These are phyloP conservation scores for Thraustotheca clavata DNA, from an alignment of 352 stramenopile genomes.

Conservation along the genomic window DNA sequence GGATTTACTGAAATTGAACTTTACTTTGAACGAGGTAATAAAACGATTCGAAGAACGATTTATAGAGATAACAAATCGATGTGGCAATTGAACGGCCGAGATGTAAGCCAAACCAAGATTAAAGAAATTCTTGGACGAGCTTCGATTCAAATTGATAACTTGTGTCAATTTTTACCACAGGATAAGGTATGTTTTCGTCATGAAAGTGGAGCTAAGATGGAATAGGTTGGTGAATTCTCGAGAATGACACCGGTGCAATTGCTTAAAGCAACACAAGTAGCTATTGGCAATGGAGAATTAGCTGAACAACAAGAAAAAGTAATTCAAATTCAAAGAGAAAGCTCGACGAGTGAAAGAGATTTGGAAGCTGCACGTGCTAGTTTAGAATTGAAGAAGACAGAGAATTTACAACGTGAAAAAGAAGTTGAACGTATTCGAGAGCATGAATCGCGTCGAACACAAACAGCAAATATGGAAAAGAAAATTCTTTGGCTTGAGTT, in stretches of 20 bases:
- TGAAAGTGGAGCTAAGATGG: neutral
- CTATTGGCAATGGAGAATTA: constrained; percentile 66
- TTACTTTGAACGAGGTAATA: constrained; percentile 61
- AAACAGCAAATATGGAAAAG: constrained; percentile 81
- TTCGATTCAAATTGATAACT: constrained; percentile 97
- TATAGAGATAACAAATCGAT: constrained; percentile 83
- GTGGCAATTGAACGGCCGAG: constrained; percentile 68
- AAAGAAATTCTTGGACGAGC: constrained; percentile 68
- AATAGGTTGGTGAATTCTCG: constrained; percentile 71
- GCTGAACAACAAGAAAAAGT: constrained; percentile 64
- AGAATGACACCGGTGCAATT: constrained; percentile 69
- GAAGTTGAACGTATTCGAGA: constrained; percentile 79
- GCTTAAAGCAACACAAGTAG: constrained; percentile 68
- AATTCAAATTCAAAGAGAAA: constrained; percentile 64
- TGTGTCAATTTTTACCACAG: constrained; percentile 98
- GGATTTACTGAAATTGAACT: constrained; percentile 92
- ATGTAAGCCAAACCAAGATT: constrained; percentile 61
- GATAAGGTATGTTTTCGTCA: constrained; percentile 76
- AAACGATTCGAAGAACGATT: constrained; percentile 88
- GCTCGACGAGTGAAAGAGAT: constrained; percentile 36
- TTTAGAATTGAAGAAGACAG: constrained; percentile 75
- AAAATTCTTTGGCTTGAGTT: constrained; percentile 82
- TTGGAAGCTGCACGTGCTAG: constrained; percentile 48
- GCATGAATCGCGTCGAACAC: constrained; percentile 66
- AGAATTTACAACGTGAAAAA: constrained; percentile 70